Conservation (phyloP, 2,329 filamentous ascomycete genomes). For the Aurifilum marmelostoma region DNA sequence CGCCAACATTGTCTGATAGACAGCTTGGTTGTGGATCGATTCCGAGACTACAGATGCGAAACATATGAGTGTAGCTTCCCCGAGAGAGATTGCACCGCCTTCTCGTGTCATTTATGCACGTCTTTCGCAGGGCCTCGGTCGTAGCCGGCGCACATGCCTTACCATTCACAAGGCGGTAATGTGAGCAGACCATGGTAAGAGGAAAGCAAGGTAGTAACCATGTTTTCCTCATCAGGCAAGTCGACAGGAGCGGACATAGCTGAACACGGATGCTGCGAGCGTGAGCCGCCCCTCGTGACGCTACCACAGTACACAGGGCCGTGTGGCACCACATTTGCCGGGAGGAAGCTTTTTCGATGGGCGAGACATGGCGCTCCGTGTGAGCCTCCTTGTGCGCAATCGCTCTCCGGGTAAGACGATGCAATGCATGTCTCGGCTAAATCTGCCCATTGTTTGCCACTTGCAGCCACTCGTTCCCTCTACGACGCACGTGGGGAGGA, state of each 20-base stretch:
- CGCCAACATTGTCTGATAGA: conserved; percentile 8
- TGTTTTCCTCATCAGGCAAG: conserved; percentile 18
- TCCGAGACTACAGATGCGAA: conserved; percentile 2
- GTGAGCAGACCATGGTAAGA: conserved; percentile 13
- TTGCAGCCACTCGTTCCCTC: neutral
- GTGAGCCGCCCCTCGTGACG: conserved; percentile 19
- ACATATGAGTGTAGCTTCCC: neutral
- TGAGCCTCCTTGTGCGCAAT: conserved; percentile 29
- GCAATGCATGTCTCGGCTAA: conserved; percentile 30
- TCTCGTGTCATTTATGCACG: conserved; percentile 13
- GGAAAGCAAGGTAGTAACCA: conserved; percentile 8
- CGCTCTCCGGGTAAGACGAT: conserved; percentile 16
- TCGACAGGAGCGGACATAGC: neutral
- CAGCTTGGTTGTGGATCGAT: neutral
- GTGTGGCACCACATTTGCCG: conserved; percentile 19
- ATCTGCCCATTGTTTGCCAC: conserved; percentile 26
- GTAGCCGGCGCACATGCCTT: conserved; percentile 13
- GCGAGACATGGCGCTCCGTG: conserved; percentile 26
- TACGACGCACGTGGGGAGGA: neutral
- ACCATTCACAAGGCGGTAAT: conserved; percentile 7
- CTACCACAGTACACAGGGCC: conserved; percentile 3
- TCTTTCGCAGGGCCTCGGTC: conserved; percentile 16
- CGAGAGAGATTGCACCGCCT: neutral
- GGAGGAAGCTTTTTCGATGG: conserved; percentile 16
- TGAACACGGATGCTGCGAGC: neutral